Percentiles rank a stretch among this genome's conserved stretches.
Conservation (phyloP, 2,329 filamentous ascomycete species). For the Phialemonium atrogriseum region DNA sequence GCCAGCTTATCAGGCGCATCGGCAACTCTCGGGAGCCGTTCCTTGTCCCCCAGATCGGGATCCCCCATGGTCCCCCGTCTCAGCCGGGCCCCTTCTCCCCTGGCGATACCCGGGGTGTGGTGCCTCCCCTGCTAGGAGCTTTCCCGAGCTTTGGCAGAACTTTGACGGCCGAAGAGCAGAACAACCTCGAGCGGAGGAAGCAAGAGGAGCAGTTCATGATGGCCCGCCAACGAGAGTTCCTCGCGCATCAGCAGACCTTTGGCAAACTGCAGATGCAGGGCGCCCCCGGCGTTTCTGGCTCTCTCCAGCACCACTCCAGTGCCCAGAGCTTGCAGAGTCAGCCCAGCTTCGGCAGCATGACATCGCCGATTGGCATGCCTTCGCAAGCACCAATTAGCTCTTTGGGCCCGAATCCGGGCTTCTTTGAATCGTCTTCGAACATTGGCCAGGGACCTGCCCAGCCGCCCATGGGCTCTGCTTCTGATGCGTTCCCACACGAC, state of each 20-base stretch:
- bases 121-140: slow-evolving; percentile 84
- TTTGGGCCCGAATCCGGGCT: slow-evolving; percentile 54
- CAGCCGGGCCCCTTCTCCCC: slow-evolving; percentile 40
- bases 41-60: slow-evolving; percentile 92
- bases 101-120: slow-evolving; percentile 50
- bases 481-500: slow-evolving; percentile 59
- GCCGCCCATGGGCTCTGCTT: slow-evolving; percentile 35
- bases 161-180: slow-evolving; percentile 93
- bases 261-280: slow-evolving; percentile 63
- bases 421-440: slow-evolving; percentile 54
- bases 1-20: slow-evolving; percentile 89
- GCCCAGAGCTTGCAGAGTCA: slow-evolving; percentile 95
- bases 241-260: slow-evolving; percentile 77
- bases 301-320: slow-evolving; percentile 86
- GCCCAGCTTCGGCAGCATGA: slow-evolving; percentile 90
- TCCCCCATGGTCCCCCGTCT: slow-evolving; percentile 73
- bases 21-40: slow-evolving; percentile 97
- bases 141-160: slow-evolving; percentile 97
- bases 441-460: slow-evolving; percentile 29
- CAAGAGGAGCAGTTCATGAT: slow-evolving; percentile 97
- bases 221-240: slow-evolving; percentile 88
- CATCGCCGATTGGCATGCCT: slow-evolving; percentile 65
- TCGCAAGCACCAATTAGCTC: slow-evolving; percentile 45
- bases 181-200: slow-evolving; percentile 90
- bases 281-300: slow-evolving; percentile 33